Evolutionary conservation across 1,284 basidiomycete species (phyloP), one percentile per base, ranked within the genome.

Genomic region (Puccinia brachypodii): DNA sequence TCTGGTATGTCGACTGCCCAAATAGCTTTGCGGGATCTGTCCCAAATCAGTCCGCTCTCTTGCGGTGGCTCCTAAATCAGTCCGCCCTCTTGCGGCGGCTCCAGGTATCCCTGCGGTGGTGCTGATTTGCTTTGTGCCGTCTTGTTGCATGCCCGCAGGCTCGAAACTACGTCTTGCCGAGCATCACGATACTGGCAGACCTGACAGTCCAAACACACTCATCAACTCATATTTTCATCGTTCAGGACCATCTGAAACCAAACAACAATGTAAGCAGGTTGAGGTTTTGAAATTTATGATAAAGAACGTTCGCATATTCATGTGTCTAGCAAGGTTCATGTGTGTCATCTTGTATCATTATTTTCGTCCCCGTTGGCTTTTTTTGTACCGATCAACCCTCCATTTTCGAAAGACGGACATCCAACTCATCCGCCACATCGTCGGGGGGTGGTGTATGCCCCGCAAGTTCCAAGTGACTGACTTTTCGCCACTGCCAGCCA

Each of bases 181-280:
- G 44, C 69, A 47, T 3, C 69, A 19, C 11, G 33, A 53, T 8
- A 53, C 28, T 19, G 13, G 62, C 9, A 64, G 62, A n/a, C 62
- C 36, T 36, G 44, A 9, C 44, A 14, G 50, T 9, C 69, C 69
- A 72, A 72, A 72, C 42, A 72, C 44, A 38, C 47, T 31, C 50
- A 19, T 22, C 31, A 53, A 6, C 25, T 38, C 33, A 19, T 33
- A 53, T 53, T 38, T 53, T 38, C 33, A 72, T 53, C 69, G 33
- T 53, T 53, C 44, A 47, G 50, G 25, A 25, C 33, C 44, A 44
- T 33, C 69, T 53, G 69, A 53, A 72, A 33, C 69, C 69, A 72
- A 72, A 72, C 69, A 50, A n/a, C 16, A n/a, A 53, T 72, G 69
- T 72, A 72, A 8, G 69, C 33, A 50, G 44, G 19, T 25, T 72